Base-by-base conservation (phyloP, 179 eudicot genomes). In the Gypsophila paniculata region DNA sequence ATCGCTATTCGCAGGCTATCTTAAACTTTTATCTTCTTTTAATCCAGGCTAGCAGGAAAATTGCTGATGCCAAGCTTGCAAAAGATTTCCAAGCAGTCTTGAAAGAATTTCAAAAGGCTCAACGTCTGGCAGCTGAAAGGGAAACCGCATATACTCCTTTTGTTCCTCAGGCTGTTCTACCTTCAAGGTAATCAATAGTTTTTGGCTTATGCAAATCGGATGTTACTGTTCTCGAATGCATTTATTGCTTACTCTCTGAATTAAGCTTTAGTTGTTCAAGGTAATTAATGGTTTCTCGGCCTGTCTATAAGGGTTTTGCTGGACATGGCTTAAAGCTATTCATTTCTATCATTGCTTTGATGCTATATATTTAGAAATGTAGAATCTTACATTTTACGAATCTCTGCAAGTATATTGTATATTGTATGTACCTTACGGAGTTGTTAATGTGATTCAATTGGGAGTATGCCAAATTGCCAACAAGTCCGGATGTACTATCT, bases 31-130 rank as follows among this genome's bases (percentile, higher is more conserved):
- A 2, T 52, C 6, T 29, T 75, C 21, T 3, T 61, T 48, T 65
- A 61, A 54, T 80, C 69, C 84, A 93, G 96, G 87, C 94, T 18
- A 86, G 74, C 88, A 90, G 87, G 83, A 89, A 86, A 76, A 86
- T 90, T 63, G 81, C 90, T 26, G 96, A 92, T 80, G 96, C 96
- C 26, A 90, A 90, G 77, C 91, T 90, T 75, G 96, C 91, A n/a
- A 90, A 85, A 82, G 96, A 90, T 74, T 90, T 90, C 78, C 90
- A 90, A 76, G 82, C 85, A 74, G 93, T 90, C 70, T 76, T 90
- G 58, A 82, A 85, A 81, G 96, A 90, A 75, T 90, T 90, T 69
- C 96, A 88, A 75, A 90, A 88, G 87, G 91, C 89, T 17, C 96
- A 90, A 70, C 83, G 90, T 25, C 78, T 90, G 73, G 91, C 96